Conservation (phyloP, 139 green algal species). For the Coccomyxa sp. region DNA sequence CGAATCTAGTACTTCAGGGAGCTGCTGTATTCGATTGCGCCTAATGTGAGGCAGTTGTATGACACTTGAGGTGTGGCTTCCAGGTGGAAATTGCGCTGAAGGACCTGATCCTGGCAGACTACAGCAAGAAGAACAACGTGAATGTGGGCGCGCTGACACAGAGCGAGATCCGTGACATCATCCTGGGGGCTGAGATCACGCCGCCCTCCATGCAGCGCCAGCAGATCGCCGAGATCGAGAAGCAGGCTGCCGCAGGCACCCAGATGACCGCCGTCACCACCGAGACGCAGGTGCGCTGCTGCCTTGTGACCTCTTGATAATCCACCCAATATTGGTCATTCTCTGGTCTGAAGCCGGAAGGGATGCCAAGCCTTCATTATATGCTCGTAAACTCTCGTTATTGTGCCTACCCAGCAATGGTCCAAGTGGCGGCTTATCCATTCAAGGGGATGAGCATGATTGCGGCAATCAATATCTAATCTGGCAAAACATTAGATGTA, state of each 20-base stretch:
- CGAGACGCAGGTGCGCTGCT: slow-evolving; percentile 48
- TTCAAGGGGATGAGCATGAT: too few species aligned
- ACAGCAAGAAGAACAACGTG: slow-evolving; percentile 99
- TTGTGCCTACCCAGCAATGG: not conserved
- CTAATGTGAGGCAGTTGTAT: too few species aligned
- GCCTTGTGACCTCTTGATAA: not conserved
- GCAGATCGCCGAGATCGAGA: slow-evolving; percentile 99
- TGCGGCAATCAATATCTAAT: not conserved
- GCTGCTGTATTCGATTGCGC: too few species aligned
- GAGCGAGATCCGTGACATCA: slow-evolving; percentile 98
- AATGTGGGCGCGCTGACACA: slow-evolving; percentile 92
- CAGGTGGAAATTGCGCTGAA: slow-evolving; percentile 88
- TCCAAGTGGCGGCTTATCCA: too few species aligned
- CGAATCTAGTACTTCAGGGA: too few species aligned
- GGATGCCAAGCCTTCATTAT: not conserved
- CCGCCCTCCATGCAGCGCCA: slow-evolving; percentile 93
- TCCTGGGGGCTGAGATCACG: slow-evolving; percentile 98
- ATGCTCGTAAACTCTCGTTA: not conserved
- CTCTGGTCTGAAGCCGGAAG: not conserved
- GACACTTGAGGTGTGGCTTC: not conserved
- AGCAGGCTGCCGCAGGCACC: slow-evolving; percentile 62
- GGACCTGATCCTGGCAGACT: slow-evolving; percentile 98
- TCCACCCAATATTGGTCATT: not conserved
- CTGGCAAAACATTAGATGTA: not conserved
- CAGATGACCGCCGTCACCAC: slow-evolving; percentile 94